These are phyloP conservation scores for Neurospora terricola DNA, from an alignment of 495 filamentous ascomycete genomes.

Conservation along the genomic window DNA sequence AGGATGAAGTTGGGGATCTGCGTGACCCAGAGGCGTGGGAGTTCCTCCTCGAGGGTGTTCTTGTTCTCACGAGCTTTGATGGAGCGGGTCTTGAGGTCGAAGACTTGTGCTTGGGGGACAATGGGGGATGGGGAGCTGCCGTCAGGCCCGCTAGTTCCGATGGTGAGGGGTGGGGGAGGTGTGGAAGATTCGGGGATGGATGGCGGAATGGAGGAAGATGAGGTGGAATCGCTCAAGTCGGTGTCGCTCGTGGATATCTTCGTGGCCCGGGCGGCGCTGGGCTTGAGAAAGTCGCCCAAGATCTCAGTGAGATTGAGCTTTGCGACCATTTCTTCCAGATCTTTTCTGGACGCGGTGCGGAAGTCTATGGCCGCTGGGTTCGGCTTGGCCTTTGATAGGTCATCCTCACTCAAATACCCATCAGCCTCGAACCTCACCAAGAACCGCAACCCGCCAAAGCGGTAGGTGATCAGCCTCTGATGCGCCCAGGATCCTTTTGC, in stretches of 20 bases:
- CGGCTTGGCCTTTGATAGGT: neutral
- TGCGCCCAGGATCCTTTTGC: conserved; percentile 47
- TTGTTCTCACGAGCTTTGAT: conserved; percentile 15
- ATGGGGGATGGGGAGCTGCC: neutral
- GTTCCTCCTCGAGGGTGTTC: conserved; percentile 30
- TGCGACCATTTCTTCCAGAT: too few relatives aligned
- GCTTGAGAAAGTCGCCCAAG: too few relatives aligned
- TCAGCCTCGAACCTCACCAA: conserved; percentile 54
- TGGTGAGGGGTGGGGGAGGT: neutral
- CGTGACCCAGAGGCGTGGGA: conserved; percentile 49
- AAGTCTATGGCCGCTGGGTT: too few relatives aligned
- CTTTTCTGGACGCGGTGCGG: too few relatives aligned
- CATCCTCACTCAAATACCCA: conserved; percentile 32
- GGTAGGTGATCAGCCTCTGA: conserved; percentile 51
- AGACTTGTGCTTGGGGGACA: conserved; percentile 41
- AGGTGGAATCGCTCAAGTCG: neutral
- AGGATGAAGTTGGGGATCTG: conserved; percentile 55
- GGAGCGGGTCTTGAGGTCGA: conserved; percentile 59
- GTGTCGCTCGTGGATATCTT: too few relatives aligned
- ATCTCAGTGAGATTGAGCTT: too few relatives aligned
- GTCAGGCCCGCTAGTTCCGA: neutral
- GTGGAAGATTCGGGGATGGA: neutral
- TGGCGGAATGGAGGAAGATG: neutral
- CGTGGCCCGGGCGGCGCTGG: too few relatives aligned
- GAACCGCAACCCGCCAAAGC: conserved; percentile 43